These are phyloP conservation scores for Tolypocladium amazonense DNA, from an alignment of 2,329 filamentous ascomycete genomes.

Conservation along the genomic window DNA sequence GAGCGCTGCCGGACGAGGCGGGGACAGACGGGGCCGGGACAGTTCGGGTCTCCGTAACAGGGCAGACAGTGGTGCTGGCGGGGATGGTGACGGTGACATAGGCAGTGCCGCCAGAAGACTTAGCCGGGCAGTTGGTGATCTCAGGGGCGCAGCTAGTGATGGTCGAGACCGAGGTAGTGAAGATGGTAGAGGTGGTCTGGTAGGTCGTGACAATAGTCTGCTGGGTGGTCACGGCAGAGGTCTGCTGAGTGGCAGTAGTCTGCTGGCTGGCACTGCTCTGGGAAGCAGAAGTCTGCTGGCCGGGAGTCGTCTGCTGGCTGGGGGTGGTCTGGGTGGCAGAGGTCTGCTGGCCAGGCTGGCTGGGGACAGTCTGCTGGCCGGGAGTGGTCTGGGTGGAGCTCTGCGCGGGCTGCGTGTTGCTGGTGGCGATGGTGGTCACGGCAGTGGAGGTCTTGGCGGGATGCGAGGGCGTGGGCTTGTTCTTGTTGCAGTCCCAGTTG, in stretches of 20 bases:
- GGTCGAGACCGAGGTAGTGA: constrained; percentile 36
- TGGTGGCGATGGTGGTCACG: background rate
- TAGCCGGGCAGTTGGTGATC: constrained; percentile 40
- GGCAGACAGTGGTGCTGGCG: constrained; percentile 50
- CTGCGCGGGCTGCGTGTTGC: constrained; percentile 2
- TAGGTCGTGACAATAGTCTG: constrained; percentile 23
- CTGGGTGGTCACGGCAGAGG: constrained; percentile 4
- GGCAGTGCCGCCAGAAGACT: constrained; percentile 31
- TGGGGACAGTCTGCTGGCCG: constrained; percentile 8
- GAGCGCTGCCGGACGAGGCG: too few relatives aligned
- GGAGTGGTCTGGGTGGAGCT: constrained; percentile 9
- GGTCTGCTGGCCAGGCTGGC: constrained; percentile 1
- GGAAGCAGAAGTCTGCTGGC: background rate
- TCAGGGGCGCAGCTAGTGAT: constrained; percentile 36
- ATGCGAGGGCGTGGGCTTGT: constrained; percentile 13
- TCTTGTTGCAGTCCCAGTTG: constrained; percentile 53
- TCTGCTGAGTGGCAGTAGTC: constrained; percentile 1
- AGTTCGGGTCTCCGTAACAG: constrained; percentile 44
- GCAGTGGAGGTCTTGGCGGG: background rate
- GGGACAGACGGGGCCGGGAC: background rate
- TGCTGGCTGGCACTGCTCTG: constrained; percentile 5
- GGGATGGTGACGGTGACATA: constrained; percentile 44
- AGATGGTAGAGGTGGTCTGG: constrained; percentile 37
- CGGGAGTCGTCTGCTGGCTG: background rate
- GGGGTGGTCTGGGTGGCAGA: constrained; percentile 5